Evolutionary conservation across 2,329 filamentous ascomycete species (phyloP).

Genomic region (Triangularia setosa): DNA sequence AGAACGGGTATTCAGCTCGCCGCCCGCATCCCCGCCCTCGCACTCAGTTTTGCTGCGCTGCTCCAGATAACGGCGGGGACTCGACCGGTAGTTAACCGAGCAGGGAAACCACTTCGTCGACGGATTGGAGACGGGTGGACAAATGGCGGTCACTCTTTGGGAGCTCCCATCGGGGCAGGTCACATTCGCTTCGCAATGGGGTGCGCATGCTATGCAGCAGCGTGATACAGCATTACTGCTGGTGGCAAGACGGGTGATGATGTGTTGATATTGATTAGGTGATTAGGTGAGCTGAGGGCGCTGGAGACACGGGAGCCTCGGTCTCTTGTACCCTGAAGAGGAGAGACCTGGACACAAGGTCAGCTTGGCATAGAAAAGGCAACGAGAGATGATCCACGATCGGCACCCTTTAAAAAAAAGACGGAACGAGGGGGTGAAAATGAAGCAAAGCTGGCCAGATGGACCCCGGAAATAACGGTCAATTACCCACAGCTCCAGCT

Average conservation of each 20-base stretch:
- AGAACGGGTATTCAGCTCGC: conserved; percentile 15
- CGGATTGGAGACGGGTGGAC: conserved; percentile 14
- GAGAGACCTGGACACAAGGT: neutral
- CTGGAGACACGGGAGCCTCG: neutral
- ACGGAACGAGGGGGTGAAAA: neutral
- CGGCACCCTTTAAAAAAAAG: neutral
- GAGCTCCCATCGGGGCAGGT: conserved; percentile 3
- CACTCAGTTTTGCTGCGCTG: conserved; percentile 1
- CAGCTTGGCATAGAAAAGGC: neutral
- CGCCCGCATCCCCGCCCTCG: conserved; percentile 11
- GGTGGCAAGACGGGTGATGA: neutral
- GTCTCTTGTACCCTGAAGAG: neutral
- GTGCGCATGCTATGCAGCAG: conserved; percentile 3
- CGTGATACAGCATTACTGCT: conserved; percentile 3
- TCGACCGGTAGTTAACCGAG: conserved; percentile 24
- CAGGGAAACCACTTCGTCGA: conserved; percentile 28
- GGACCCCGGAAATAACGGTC: neutral
- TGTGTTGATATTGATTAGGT: neutral
- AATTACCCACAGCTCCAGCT: neutral
- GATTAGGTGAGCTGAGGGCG: neutral
- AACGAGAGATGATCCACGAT: neutral
- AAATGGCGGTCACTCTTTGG: conserved; percentile 13
- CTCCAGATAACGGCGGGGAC: conserved; percentile 8
- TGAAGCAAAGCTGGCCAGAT: neutral
- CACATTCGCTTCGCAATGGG: conserved; percentile 14